phyloP scores from a whole-genome alignment of 345 rosid species.

The Nephelium lappaceum region DNA sequence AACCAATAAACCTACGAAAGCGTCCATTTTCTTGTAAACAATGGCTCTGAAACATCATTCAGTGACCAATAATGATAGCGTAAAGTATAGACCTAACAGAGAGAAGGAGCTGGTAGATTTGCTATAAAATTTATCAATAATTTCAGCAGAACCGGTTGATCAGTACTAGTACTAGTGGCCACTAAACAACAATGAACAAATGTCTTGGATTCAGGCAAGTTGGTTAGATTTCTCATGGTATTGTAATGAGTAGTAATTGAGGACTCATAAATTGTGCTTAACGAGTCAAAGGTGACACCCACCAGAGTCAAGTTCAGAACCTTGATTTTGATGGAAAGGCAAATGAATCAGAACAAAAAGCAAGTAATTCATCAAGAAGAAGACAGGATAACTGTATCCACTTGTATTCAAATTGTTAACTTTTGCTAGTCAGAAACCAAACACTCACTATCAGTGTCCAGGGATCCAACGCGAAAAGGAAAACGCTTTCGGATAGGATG shows the following conservation, averaged over 20 bases:
- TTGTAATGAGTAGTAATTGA: too few species aligned
- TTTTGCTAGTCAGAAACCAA: slow-evolving; percentile 56
- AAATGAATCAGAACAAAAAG: slow-evolving; percentile 85
- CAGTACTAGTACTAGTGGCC: too few species aligned
- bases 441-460: slow-evolving; percentile 69
- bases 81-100: background rate
- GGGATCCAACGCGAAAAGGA: slow-evolving; percentile 46
- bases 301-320: slow-evolving; percentile 46
- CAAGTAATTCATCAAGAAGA: slow-evolving; percentile 46
- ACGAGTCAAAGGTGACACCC: slow-evolving; percentile 41
- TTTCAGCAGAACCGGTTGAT: background rate
- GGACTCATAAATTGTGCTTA: background rate
- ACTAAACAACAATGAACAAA: too few species aligned
- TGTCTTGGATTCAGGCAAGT: background rate
- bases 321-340: slow-evolving; percentile 68
- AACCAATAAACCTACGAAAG: too few species aligned
- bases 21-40: background rate
- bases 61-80: background rate
- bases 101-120: background rate
- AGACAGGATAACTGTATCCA: slow-evolving; percentile 63
- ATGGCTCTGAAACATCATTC: background rate
- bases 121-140: background rate
- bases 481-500: slow-evolving; percentile 31
- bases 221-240: background rate
- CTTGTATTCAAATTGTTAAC: slow-evolving; percentile 71